Evolutionary conservation across 371 early-diverging fungal genomes (phyloP), one percentile per base, ranked within the genome.

Genomic region (Blastocladiella emersonii): DNA sequence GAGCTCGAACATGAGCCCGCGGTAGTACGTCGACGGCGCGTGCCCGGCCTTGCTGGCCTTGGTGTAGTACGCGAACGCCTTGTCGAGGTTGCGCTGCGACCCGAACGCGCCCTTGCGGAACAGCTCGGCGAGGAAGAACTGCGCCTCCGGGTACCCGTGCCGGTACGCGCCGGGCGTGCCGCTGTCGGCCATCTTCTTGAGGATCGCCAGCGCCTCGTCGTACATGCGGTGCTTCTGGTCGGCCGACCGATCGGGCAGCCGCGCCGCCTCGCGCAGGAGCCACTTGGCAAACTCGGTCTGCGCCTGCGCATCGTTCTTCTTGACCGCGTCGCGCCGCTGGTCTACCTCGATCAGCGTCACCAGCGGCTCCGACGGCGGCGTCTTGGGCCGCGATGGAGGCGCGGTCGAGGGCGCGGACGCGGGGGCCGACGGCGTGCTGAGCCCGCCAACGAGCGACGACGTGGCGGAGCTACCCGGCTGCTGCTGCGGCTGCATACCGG

Each of bases 311-410:
- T 51, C 53, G 23, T 21, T 48, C 32, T 80, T 75, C 12, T 88
- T 87, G 1, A 82, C 82, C 53, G 88, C 75, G 61, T 79, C 75
- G 69, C 89, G 90, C 3, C 88, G 67, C 2, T 70, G 71, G 55
- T 82, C 80, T 56, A 80, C 80, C 51, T 64, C 69, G 60, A 66
- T 74, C 36, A 73, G 75, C 67, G 53, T 48, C 23, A 48, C 48
- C 6, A n/a, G 10, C 34, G 23, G 21, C 10, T 21, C 32, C 0
- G 30, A 3, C 3, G 45, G 45, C n/a, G n/a, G n/a, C n/a, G n/a
- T n/a, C n/a, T n/a, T n/a, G n/a, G n/a, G n/a, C 45, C 10, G 45
- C 45, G 12, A 3, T 44, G 45, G 45, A 3, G 45, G 19, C 45
- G 45, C 19, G 21, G 39, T 5, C 13, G 39, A 5, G 5, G 39